Evolutionary conservation across 768 basidiomycete genomes (phyloP).

Genomic region (Rhodocollybia butyracea): DNA sequence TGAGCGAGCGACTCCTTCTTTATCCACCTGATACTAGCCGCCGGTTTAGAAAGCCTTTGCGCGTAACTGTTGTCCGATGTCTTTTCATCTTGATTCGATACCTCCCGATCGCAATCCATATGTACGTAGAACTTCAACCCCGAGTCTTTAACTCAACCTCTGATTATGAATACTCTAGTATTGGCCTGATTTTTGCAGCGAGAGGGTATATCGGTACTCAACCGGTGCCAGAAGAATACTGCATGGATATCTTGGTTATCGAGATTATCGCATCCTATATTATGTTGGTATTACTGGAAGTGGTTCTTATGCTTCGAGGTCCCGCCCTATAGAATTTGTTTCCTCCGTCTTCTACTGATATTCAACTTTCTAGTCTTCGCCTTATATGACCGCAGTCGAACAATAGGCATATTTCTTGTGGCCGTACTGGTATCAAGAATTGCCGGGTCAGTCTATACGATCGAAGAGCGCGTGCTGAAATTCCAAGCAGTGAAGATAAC

Average conservation of each 20-base stretch:
- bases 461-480: background rate
- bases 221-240: background rate
- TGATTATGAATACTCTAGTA: background rate
- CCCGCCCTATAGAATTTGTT: too few species aligned
- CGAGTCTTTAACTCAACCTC: background rate
- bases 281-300: background rate
- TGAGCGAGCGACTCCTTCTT: background rate
- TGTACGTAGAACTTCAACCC: background rate
- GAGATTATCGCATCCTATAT: background rate
- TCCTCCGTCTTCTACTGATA: too few species aligned
- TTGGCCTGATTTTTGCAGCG: too few species aligned
- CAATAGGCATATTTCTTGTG: background rate
- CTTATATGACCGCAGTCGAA: background rate
- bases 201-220: too few species aligned
- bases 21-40: background rate
- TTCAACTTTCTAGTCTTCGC: background rate
- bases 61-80: background rate
- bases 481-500: background rate
- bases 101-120: background rate
- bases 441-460: background rate
- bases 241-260: background rate
- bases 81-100: background rate
- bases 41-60: constrained; percentile 2
- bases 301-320: constrained; percentile 7
- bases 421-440: background rate